A percentile compares a stretch with the other conserved stretches of the same genome.
Evolutionary conservation across 1,284 basidiomycete species (phyloP).

Genomic region (Hortiboletus rubellus): DNA sequence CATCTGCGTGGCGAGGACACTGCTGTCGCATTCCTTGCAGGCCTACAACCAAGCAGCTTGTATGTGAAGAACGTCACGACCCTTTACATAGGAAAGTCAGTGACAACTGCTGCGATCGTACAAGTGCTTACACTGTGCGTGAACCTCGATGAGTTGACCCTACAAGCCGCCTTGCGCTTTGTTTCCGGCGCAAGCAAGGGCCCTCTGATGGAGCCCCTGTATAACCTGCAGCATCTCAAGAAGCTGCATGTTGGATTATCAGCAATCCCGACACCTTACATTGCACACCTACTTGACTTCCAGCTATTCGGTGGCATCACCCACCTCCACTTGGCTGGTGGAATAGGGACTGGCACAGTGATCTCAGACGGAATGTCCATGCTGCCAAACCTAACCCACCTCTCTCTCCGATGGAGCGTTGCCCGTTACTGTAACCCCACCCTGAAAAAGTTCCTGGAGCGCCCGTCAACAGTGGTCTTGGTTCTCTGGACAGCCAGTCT

Average conservation of each 20-base stretch:
- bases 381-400: background rate
- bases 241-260: background rate
- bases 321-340: too few relatives aligned
- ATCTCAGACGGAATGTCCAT: background rate
- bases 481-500: background rate
- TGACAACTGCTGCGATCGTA: background rate
- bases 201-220: background rate
- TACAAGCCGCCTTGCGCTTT: background rate
- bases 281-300: too few relatives aligned
- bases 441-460: background rate
- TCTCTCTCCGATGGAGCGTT: background rate
- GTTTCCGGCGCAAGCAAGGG: background rate
- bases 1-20: background rate
- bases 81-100: background rate
- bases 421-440: background rate
- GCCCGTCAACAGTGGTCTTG: background rate
- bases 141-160: background rate
- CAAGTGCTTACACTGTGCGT: background rate
- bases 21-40: background rate
- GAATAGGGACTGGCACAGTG: background rate
- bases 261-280: too few relatives aligned
- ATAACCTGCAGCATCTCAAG: background rate
- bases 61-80: background rate
- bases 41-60: background rate
- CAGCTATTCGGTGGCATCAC: too few relatives aligned